Conservation (phyloP, 1,139 yeast species). For the Taphrina populina region DNA sequence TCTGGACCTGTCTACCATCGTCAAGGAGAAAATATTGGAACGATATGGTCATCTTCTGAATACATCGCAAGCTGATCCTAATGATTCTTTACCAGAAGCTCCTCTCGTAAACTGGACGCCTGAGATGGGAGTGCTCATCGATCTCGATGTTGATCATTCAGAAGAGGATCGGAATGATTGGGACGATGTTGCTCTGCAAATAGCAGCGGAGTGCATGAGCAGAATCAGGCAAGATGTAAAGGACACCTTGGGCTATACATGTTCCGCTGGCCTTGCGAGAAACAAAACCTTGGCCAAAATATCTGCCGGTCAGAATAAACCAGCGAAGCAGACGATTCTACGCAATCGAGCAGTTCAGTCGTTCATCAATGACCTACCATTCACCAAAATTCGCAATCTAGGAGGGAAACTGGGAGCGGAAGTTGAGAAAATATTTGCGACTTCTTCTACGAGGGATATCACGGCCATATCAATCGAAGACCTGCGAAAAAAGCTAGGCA, state of each 20-base stretch:
- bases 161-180: constrained; percentile 55
- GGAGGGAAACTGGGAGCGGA: constrained; percentile 84
- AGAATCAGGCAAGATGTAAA: constrained; percentile 57
- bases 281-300: constrained; percentile 78
- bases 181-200: constrained; percentile 73
- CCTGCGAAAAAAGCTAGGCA: constrained; percentile 48
- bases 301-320: constrained; percentile 84
- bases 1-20: constrained; percentile 68
- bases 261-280: constrained; percentile 83
- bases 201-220: constrained; percentile 62
- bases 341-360: constrained; percentile 51
- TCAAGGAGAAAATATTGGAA: constrained; percentile 46
- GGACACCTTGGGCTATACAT: constrained; percentile 67
- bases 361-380: constrained; percentile 61
- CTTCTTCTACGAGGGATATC: constrained; percentile 41
- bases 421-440: constrained; percentile 48
- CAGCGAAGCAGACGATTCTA: constrained; percentile 69
- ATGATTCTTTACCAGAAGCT: constrained; percentile 35
- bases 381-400: constrained; percentile 80
- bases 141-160: constrained; percentile 38
- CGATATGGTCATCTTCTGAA: constrained; percentile 46
- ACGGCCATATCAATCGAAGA: constrained; percentile 40
- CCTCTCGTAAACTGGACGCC: constrained; percentile 40
- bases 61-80: constrained; percentile 20
- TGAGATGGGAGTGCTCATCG: constrained; percentile 41